Conservation (phyloP, 2,329 filamentous ascomycete genomes). For the Microcera coccophila region DNA sequence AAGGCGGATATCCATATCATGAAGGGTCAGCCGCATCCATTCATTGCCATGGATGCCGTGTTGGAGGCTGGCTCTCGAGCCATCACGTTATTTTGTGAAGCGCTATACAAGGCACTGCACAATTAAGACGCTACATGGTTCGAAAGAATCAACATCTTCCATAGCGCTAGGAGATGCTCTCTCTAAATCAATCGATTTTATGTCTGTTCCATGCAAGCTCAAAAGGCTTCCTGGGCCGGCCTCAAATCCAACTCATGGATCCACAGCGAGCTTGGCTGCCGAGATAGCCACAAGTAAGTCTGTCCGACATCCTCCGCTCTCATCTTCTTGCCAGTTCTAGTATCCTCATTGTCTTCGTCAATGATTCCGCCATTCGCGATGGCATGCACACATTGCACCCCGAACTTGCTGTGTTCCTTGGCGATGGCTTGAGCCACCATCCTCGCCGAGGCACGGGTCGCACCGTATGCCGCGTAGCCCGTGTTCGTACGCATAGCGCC, state of each 20-base stretch:
- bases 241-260: conserved; percentile 19
- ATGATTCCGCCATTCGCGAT: conserved; percentile 54
- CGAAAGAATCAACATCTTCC: too few species aligned
- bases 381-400: conserved; percentile 56
- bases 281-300: conserved; percentile 46
- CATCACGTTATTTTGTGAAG: conserved; percentile 42
- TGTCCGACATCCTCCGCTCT: conserved; percentile 55
- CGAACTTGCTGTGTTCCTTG: conserved; percentile 53
- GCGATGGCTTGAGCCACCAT: conserved; percentile 55
- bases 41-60: conserved; percentile 2
- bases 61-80: conserved; percentile 24
- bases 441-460: conserved; percentile 47
- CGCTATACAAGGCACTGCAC: conserved; percentile 8
- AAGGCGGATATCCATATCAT: conserved; percentile 17
- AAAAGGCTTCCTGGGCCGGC: conserved; percentile 18
- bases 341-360: conserved; percentile 47
- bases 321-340: conserved; percentile 51
- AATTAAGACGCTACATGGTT: too few species aligned
- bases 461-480: conserved; percentile 53
- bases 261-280: conserved; percentile 16
- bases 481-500: conserved; percentile 51
- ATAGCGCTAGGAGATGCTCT: too few species aligned
- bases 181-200: too few species aligned
- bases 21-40: conserved; percentile 11
- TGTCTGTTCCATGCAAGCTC: too few species aligned